A percentile compares a stretch with the other conserved stretches of the same genome.
Conservation (phyloP, 2,329 filamentous ascomycete genomes). For the Penicillium brevicompactum region DNA sequence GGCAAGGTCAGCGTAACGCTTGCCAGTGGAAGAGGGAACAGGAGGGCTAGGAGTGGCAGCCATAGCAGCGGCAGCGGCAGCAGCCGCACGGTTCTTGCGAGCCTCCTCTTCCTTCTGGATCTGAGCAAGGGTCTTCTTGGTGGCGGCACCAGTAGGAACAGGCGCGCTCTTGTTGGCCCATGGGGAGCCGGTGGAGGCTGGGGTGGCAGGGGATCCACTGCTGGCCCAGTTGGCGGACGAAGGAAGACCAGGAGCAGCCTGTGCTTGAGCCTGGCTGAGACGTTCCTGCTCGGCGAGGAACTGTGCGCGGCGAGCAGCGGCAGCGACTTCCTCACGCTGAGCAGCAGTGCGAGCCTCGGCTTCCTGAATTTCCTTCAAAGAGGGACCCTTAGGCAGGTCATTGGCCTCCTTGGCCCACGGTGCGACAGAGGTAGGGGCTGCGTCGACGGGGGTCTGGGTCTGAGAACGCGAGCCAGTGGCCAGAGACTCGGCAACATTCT, state of each 20-base stretch:
- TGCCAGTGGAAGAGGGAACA: conserved; percentile 59
- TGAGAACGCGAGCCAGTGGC: conserved; percentile 69
- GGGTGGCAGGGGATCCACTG: conserved; percentile 66
- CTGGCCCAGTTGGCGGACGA: conserved; percentile 89
- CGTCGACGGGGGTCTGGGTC: conserved; percentile 72
- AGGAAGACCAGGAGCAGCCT: conserved; percentile 74
- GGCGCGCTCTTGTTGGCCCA: conserved; percentile 55
- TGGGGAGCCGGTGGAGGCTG: conserved; percentile 51
- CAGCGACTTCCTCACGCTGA: conserved; percentile 79
- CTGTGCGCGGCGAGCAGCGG: conserved; percentile 71
- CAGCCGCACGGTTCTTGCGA: conserved; percentile 74
- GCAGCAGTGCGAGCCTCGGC: conserved; percentile 91
- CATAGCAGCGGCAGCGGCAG: conserved; percentile 47
- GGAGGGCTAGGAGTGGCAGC: conserved; percentile 48
- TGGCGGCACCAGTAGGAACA: conserved; percentile 42
- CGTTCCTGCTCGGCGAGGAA: conserved; percentile 76
- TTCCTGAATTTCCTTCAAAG: conserved; percentile 94
- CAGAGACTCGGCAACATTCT: conserved; percentile 77
- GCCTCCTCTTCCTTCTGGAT: conserved; percentile 96
- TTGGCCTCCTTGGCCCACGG: conserved; percentile 89
- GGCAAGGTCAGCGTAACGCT: conserved; percentile 93
- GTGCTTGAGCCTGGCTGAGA: conserved; percentile 63
- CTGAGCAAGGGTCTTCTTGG: conserved; percentile 89
- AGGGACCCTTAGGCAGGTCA: conserved; percentile 78
- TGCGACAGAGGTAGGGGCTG: conserved; percentile 73